Evolutionary conservation across 2,329 filamentous ascomycete genomes (phyloP).

Genomic region (Metarhizium guizhouense): DNA sequence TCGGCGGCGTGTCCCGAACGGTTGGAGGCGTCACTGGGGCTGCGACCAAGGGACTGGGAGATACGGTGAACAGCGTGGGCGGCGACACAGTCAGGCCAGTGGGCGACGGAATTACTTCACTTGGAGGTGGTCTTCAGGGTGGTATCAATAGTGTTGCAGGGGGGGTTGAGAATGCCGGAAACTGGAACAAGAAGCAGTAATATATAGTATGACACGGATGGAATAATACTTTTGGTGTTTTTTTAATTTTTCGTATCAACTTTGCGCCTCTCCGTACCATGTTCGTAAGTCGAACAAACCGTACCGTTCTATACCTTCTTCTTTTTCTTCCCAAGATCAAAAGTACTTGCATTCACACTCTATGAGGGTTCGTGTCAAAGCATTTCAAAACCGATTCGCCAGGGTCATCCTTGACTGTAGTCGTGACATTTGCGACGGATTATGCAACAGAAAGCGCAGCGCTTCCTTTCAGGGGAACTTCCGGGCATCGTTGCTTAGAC

Average conservation of each 20-base stretch:
- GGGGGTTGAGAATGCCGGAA: constrained; percentile 48
- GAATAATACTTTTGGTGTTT: background rate
- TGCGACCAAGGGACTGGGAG: constrained; percentile 45
- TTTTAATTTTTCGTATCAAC: background rate
- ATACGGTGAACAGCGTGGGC: constrained; percentile 44
- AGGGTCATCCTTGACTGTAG: background rate
- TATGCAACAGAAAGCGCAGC: background rate
- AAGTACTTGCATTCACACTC: background rate
- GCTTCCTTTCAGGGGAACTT: background rate
- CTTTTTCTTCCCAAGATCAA: background rate
- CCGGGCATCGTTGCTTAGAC: constrained; percentile 38
- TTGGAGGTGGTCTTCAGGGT: constrained; percentile 44
- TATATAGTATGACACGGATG: constrained; percentile 4
- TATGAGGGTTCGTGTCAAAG: background rate
- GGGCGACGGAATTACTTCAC: constrained; percentile 43
- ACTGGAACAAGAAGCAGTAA: constrained; percentile 41
- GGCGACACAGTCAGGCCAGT: constrained; percentile 45
- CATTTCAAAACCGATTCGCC: background rate
- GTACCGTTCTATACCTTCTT: background rate
- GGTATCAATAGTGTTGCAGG: constrained; percentile 39
- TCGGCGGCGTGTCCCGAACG: constrained; percentile 30
- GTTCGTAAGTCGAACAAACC: background rate
- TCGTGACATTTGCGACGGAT: background rate
- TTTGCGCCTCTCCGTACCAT: background rate
- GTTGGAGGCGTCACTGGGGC: constrained; percentile 37